Evolutionary conservation across 2,329 filamentous ascomycete genomes (phyloP).

Genomic region (Annulohypoxylon truncatum): DNA sequence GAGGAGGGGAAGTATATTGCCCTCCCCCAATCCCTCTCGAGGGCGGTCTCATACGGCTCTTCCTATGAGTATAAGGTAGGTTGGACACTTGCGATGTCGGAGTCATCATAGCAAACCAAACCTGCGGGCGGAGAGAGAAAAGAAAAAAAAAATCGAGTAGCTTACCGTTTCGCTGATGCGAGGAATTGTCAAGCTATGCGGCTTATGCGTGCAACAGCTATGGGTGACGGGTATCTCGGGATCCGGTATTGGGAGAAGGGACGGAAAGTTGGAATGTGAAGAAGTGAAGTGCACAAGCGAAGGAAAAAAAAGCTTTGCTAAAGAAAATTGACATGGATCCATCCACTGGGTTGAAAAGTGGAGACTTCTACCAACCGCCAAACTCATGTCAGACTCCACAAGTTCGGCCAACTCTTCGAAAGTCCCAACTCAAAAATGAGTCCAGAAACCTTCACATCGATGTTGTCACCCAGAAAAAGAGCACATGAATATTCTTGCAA

Average conservation of each 20-base stretch:
- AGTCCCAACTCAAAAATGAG: not conserved
- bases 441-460: not conserved
- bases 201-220: not conserved
- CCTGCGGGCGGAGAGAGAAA: not conserved
- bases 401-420: not conserved
- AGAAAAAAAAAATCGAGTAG: not conserved
- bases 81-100: conserved; percentile 52
- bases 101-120: conserved; percentile 47
- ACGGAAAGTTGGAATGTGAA: conserved; percentile 1
- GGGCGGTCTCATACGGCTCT: conserved; percentile 53
- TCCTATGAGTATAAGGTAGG: conserved; percentile 49
- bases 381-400: not conserved
- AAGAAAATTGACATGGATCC: conserved; percentile 21
- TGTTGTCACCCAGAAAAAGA: not conserved
- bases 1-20: too few species aligned
- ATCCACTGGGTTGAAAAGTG: conserved; percentile 12
- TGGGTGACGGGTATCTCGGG: not conserved
- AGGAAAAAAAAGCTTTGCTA: conserved; percentile 16
- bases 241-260: not conserved
- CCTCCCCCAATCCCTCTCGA: too few species aligned
- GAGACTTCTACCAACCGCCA: not conserved
- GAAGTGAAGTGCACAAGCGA: conserved; percentile 3
- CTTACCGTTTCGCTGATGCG: conserved; percentile 12
- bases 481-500: not conserved
- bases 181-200: not conserved